Evolutionary conservation across 139 green algal species (phyloP), one percentile per base, ranked within the genome.

Genomic region (Astrephomene gubernaculifera): DNA sequence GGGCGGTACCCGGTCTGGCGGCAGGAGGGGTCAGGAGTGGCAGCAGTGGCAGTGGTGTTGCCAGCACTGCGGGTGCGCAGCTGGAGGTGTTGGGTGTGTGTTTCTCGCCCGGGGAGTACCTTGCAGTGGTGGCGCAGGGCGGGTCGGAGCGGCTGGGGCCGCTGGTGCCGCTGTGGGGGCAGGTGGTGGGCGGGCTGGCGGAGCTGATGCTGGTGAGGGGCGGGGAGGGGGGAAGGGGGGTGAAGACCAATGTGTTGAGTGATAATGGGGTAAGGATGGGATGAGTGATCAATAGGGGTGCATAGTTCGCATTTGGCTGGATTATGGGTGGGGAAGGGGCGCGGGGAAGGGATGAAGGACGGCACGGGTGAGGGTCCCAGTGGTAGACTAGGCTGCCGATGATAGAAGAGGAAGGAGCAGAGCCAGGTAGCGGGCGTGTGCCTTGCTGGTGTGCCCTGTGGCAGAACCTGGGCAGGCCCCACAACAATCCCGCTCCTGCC

Each of bases 161-260:
- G 38, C 78, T 84, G 61, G 63, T 24, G 41, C 5, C 61, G 61
- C 41, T 84, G 61, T 84, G 78, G 78, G 71, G 45, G n/a, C 63
- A 71, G 8, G 57, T 84, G 78, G 31, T 43, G 39, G 57, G 43
- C 0, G 60, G 38, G 2, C n/a, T 84, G 78, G 63, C 52, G 60
- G 29, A 38, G 60, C 78, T 84, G 61, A 3, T 83, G 57, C 57
- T 64, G 75, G 75, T 83, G 27, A 8, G 70, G 36, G 10, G 14
- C 9, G 35, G 3, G 65, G 35, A 6, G 35, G 65, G 36, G 49
- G 49, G n/a, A n/a, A n/a, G n/a, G n/a, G n/a, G n/a, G n/a, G n/a
- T n/a, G n/a, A n/a, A n/a, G n/a, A n/a, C n/a, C n/a, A n/a, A n/a
- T n/a, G n/a, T n/a, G n/a, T n/a, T n/a, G n/a, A 25, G 49, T 57